Conservation (phyloP, 305 asterid species). For the Rubia occidens region DNA sequence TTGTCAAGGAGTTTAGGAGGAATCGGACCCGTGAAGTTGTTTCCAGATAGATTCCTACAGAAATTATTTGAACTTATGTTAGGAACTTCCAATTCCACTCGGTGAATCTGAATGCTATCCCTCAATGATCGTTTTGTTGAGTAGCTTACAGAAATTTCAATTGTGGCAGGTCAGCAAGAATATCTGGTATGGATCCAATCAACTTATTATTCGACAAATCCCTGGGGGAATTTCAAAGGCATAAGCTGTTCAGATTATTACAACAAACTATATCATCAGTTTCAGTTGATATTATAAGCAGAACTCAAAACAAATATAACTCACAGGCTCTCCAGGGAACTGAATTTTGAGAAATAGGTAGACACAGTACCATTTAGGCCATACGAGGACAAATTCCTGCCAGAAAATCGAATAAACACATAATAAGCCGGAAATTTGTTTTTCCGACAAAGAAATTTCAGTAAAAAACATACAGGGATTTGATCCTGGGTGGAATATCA, state of each 20-base stretch:
- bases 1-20: conserved; percentile 22
- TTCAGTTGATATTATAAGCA: too few relatives aligned
- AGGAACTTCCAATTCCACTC: too few relatives aligned
- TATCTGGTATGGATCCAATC: conserved; percentile 23
- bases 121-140: background rate
- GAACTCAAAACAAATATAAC: conserved; percentile 7
- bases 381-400: conserved; percentile 25
- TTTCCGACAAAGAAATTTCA: too few relatives aligned
- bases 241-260: too few relatives aligned
- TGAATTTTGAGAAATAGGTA: conserved; percentile 18
- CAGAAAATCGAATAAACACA: background rate
- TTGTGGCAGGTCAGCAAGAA: conserved; percentile 21
- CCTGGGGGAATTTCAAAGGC: conserved; percentile 14
- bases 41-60: conserved; percentile 29
- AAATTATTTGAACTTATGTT: background rate
- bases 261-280: background rate
- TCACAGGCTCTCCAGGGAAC: conserved; percentile 26
- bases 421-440: too few relatives aligned
- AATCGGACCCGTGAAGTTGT: conserved; percentile 22
- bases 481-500: conserved; percentile 18
- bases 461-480: conserved; percentile 22
- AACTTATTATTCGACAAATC: conserved; percentile 34
- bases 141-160: conserved; percentile 26
- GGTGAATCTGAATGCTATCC: too few relatives aligned
- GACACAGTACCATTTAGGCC: conserved; percentile 23